Conservation (phyloP, 345 rosid genomes). For the Syzygium aromaticum region DNA sequence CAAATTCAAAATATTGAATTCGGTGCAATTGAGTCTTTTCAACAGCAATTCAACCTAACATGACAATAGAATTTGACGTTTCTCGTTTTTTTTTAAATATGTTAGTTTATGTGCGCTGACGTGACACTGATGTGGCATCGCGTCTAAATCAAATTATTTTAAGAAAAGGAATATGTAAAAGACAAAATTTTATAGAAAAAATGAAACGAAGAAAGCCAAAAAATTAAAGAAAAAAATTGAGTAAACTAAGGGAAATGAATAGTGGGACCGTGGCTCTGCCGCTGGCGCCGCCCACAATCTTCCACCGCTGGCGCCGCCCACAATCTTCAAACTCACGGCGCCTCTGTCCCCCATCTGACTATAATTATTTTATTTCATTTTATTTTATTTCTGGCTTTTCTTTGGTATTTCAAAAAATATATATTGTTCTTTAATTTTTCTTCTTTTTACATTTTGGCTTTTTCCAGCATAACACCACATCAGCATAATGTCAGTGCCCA, state of each 20-base stretch:
- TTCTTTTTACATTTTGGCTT: too few species aligned
- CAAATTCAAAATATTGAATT: neutral
- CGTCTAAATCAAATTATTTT: neutral
- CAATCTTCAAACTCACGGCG: neutral
- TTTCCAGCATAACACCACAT: too few species aligned
- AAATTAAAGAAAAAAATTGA: neutral
- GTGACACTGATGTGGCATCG: neutral
- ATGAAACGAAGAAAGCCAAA: neutral
- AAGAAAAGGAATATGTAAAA: neutral
- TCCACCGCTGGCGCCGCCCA: neutral
- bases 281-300: neutral
- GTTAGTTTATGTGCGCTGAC: neutral
- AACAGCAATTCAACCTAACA: neutral
- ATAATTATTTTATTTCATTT: neutral
- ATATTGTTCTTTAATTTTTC: too few species aligned
- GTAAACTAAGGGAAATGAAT: neutral
- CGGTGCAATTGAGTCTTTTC: neutral
- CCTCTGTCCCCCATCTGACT: neutral
- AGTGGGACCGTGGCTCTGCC: neutral
- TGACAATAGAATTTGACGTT: neutral
- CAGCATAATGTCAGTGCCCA: too few species aligned
- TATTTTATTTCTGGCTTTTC: neutral
- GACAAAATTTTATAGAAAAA: neutral
- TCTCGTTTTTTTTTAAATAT: rapidly evolving
- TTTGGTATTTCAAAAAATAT: neutral